These are phyloP conservation scores for Metarhizium robertsii DNA, from an alignment of 2,329 filamentous ascomycete species.

Conservation along the genomic window DNA sequence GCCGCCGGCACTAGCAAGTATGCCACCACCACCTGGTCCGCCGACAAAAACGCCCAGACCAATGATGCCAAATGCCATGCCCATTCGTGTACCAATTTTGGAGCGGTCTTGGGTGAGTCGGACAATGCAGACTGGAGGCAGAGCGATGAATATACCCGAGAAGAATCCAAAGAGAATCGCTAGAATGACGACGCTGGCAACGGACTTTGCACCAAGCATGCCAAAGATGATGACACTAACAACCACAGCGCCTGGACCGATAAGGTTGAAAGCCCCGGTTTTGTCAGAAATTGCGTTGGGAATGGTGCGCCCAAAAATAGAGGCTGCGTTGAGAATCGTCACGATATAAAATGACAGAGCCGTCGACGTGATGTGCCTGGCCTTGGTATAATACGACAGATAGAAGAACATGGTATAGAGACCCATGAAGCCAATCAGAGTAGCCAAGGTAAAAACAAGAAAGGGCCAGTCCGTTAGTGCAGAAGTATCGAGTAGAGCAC, in stretches of 20 bases:
- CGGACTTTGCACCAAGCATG: constrained; percentile 16
- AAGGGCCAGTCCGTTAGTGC: not conserved
- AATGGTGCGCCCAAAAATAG: constrained; percentile 30
- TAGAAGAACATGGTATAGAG: constrained; percentile 29
- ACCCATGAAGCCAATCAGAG: not conserved
- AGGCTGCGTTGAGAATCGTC: constrained; percentile 37
- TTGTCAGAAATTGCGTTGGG: too few species aligned
- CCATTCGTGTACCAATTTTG: constrained; percentile 32
- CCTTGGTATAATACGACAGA: constrained; percentile 24
- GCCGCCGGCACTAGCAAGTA: constrained; percentile 6
- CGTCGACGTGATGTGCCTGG: constrained; percentile 17
- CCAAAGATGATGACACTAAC: constrained; percentile 29
- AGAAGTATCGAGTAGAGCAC: constrained; percentile 6
- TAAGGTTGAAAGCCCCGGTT: too few species aligned
- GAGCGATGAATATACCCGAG: constrained; percentile 7
- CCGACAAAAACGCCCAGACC: constrained; percentile 23
- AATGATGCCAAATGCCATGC: constrained; percentile 24
- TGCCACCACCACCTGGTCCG: constrained; percentile 23
- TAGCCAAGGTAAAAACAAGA: not conserved
- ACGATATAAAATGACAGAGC: constrained; percentile 30
- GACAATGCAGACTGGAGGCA: constrained; percentile 29
- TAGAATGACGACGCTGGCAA: constrained; percentile 23
- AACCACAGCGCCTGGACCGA: constrained; percentile 9
- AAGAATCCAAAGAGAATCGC: constrained; percentile 13
- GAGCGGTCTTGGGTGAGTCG: constrained; percentile 28